Evolutionary conservation across 106 monocot genomes (phyloP).

Genomic region (Apostasia shenzhenica): DNA sequence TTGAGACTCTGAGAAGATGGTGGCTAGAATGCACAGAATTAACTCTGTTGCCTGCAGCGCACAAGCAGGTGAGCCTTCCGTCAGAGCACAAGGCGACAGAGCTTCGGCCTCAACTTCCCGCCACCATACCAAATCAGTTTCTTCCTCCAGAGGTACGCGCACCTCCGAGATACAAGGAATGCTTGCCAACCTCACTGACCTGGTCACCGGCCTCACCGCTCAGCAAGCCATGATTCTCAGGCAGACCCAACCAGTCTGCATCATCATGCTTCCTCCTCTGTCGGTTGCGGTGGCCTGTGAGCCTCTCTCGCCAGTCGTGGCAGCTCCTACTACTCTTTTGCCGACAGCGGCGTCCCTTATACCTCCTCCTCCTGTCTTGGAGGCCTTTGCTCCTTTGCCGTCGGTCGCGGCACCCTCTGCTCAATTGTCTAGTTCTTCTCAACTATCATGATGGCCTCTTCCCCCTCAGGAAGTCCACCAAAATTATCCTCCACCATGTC

Average conservation of each 20-base stretch:
- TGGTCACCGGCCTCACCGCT: too few relatives aligned
- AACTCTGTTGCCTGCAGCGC: background rate
- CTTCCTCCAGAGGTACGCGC: too few relatives aligned
- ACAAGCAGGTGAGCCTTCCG: too few relatives aligned
- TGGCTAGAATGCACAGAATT: background rate
- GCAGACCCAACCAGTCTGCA: background rate
- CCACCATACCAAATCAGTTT: background rate
- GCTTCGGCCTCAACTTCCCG: slow-evolving; percentile 4
- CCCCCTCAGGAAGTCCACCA: background rate
- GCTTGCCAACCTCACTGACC: too few relatives aligned
- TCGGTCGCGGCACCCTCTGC: too few relatives aligned
- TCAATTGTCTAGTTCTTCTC: too few relatives aligned
- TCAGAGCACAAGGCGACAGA: too few relatives aligned
- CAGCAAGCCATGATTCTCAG: too few relatives aligned
- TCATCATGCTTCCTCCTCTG: background rate
- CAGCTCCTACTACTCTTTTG: background rate
- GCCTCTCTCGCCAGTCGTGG: too few relatives aligned
- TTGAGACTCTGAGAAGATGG: background rate
- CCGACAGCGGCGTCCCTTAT: slow-evolving; percentile 8
- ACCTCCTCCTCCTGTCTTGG: background rate
- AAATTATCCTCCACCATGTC: background rate
- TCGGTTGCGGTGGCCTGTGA: background rate
- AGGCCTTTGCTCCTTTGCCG: too few relatives aligned
- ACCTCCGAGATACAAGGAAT: too few relatives aligned
- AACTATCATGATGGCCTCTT: background rate